Evolutionary conservation across 148 eudicot species (phyloP).

Genomic region (Vaccinium darrowii): DNA sequence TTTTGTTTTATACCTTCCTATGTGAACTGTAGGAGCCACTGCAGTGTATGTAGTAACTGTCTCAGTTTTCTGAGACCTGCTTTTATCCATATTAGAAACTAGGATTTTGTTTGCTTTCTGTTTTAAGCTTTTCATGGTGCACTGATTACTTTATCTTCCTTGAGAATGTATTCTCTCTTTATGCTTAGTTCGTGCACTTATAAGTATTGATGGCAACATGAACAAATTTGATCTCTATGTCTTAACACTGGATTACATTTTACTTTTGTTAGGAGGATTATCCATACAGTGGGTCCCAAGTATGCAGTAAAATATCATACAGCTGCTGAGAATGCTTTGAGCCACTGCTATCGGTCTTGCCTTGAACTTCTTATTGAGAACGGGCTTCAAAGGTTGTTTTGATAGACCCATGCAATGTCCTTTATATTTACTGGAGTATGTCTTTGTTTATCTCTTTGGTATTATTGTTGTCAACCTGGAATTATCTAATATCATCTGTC

Average conservation of each 20-base stretch:
- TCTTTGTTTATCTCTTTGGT: constrained; percentile 6
- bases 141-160: not conserved
- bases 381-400: constrained; percentile 69
- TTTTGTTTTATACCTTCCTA: not conserved
- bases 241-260: constrained; percentile 13
- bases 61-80: not conserved
- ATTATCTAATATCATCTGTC: constrained; percentile 23
- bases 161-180: not conserved
- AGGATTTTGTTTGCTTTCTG: not conserved
- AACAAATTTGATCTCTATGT: not conserved
- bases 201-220: not conserved
- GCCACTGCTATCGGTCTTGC: constrained; percentile 95
- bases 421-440: constrained; percentile 8
- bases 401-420: constrained; percentile 13
- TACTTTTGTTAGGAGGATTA: constrained; percentile 73
- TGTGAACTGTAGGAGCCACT: not conserved
- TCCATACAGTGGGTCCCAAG: constrained; percentile 99
- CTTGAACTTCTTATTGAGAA: constrained; percentile 92
- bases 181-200: not conserved
- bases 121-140: not conserved
- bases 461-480: constrained; percentile 6
- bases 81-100: not conserved
- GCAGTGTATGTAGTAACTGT: not conserved
- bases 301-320: constrained; percentile 99
- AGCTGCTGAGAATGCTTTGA: constrained; percentile 97